These are phyloP conservation scores for Cladorrhinum samala DNA, from an alignment of 495 filamentous ascomycete species.

Conservation along the genomic window DNA sequence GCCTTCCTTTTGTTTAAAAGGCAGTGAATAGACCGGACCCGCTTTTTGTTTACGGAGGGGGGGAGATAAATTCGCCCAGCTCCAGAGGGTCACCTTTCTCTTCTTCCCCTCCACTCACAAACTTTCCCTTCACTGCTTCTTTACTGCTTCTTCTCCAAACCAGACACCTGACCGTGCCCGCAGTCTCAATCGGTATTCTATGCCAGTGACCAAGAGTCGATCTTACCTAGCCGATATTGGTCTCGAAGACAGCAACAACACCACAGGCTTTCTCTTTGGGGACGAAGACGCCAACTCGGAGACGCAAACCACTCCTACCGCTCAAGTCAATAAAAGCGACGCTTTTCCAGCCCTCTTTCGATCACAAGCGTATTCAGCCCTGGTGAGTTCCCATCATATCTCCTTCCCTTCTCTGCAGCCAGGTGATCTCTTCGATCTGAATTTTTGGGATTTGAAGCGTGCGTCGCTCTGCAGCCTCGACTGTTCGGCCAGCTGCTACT, in stretches of 20 bases:
- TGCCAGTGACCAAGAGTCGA: conserved; percentile 70
- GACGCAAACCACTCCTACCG: conserved; percentile 47
- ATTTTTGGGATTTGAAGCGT: not conserved
- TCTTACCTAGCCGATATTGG: conserved; percentile 50
- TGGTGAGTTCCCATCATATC: not conserved
- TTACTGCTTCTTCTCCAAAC: conserved; percentile 2
- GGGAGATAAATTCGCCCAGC: not conserved
- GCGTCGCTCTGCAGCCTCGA: not conserved
- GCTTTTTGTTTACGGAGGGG: no score
- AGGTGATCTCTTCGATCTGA: not conserved
- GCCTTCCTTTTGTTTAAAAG: no score
- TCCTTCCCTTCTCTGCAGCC: no score
- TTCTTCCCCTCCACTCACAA: conserved; percentile 1
- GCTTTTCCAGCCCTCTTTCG: conserved; percentile 2
- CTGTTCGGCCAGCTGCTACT: not conserved
- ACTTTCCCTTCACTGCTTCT: conserved; percentile 16
- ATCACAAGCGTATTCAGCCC: not conserved
- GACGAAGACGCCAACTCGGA: conserved; percentile 66
- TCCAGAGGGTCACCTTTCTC: not conserved
- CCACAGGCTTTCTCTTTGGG: conserved; percentile 74
- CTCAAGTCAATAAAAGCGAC: conserved; percentile 56
- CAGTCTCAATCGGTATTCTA: conserved; percentile 80
- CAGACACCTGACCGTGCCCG: not conserved
- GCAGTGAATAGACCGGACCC: not conserved
- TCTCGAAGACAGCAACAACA: conserved; percentile 63